Evolutionary conservation across 2,329 filamentous ascomycete genomes (phyloP).

Genomic region (Drechslerella stenobrocha): DNA sequence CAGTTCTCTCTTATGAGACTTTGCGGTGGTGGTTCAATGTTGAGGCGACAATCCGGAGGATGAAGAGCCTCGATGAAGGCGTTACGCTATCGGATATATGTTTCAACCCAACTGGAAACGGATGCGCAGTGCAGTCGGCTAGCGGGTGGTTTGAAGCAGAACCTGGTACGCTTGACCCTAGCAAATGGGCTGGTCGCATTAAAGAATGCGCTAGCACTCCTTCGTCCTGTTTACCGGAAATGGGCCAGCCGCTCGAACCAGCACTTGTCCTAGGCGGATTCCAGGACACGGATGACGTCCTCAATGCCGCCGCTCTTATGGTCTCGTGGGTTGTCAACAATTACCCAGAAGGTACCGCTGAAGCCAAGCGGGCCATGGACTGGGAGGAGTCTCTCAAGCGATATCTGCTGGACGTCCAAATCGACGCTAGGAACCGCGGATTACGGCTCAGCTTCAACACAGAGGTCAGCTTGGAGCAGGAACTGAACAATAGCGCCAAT

Average conservation of each 20-base stretch:
- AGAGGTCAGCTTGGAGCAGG: constrained; percentile 90
- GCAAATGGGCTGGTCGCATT: constrained; percentile 73
- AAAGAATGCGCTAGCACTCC: constrained; percentile 75
- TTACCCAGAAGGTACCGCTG: constrained; percentile 70
- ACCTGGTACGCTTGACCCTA: constrained; percentile 64
- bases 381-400: constrained; percentile 81
- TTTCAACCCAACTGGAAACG: constrained; percentile 86
- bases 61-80: constrained; percentile 71
- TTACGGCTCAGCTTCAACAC: constrained; percentile 91
- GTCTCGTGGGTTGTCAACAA: constrained; percentile 96
- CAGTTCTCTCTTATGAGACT: constrained; percentile 85
- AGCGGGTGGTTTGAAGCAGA: constrained; percentile 80
- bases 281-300: constrained; percentile 65
- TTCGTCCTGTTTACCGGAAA: constrained; percentile 79
- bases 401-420: constrained; percentile 74
- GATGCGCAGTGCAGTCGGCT: constrained; percentile 91
- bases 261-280: constrained; percentile 85
- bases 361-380: constrained; percentile 75
- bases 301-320: constrained; percentile 77
- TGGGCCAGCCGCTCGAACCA: constrained; percentile 83
- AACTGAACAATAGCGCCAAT: constrained; percentile 97
- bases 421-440: constrained; percentile 75
- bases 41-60: constrained; percentile 72
- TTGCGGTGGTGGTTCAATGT: constrained; percentile 92
- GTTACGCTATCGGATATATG: constrained; percentile 80